Conservation (phyloP, 441 rosid species). For the Gossypium lobatum region DNA sequence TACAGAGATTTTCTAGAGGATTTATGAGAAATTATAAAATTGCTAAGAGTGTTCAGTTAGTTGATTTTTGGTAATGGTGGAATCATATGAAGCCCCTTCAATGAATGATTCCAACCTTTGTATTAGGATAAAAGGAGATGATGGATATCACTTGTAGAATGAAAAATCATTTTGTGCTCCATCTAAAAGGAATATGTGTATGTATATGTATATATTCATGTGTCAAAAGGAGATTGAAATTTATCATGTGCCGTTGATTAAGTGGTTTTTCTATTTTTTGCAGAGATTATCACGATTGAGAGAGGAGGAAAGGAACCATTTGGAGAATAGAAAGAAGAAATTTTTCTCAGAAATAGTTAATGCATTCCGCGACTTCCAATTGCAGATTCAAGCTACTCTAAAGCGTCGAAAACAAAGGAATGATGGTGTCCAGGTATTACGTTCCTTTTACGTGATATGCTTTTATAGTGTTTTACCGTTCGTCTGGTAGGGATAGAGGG, state of each 20-base stretch:
- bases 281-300: constrained; percentile 87
- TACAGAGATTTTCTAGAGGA: neutral
- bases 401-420: constrained; percentile 96
- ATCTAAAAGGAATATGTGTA: neutral
- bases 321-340: constrained; percentile 78
- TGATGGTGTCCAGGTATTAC: constrained; percentile 77
- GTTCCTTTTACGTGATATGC: neutral
- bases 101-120: neutral
- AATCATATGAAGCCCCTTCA: neutral
- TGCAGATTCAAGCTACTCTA: constrained; percentile 70
- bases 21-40: neutral
- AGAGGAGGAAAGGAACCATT: constrained; percentile 75
- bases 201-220: neutral
- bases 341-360: constrained; percentile 89
- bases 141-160: neutral
- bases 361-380: constrained; percentile 86
- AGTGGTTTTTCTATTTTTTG: constrained; percentile 20
- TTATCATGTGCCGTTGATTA: constrained; percentile 18
- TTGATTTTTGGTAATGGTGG: constrained; percentile 1
- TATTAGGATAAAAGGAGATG: constrained; percentile 1
- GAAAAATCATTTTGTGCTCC: neutral
- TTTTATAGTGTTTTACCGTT: neutral
- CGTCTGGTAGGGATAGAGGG: neutral
- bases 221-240: neutral
- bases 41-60: neutral